phyloP scores from a whole-genome alignment of 176 grass and related monocot species.

The Aegilops longissima region DNA sequence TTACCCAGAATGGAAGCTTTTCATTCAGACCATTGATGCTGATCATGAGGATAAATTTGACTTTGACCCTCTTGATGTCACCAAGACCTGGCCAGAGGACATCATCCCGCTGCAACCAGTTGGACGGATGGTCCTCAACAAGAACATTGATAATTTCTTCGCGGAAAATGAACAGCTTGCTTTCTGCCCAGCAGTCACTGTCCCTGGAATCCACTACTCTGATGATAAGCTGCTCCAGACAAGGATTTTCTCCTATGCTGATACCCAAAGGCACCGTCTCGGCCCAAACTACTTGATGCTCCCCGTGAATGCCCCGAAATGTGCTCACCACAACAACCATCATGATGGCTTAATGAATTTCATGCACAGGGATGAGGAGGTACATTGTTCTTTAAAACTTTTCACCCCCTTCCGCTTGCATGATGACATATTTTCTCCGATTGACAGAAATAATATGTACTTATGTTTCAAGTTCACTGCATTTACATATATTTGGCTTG shows the following conservation, averaged over 20 bases:
- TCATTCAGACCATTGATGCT: constrained; percentile 69
- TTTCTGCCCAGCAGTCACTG: constrained; percentile 84
- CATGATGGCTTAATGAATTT: constrained; percentile 89
- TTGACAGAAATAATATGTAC: neutral
- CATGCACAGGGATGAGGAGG: constrained; percentile 96
- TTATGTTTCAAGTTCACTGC: neutral
- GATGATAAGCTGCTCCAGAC: constrained; percentile 94
- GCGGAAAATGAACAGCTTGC: constrained; percentile 81
- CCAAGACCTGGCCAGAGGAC: constrained; percentile 87
- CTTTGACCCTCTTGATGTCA: constrained; percentile 86
- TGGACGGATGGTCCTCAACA: constrained; percentile 88
- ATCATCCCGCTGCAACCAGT: constrained; percentile 79
- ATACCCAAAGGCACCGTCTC: constrained; percentile 88
- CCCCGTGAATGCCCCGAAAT: constrained; percentile 83
- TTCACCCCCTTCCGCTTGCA: neutral
- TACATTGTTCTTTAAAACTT: neutral
- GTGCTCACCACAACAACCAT: constrained; percentile 86
- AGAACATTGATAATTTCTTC: constrained; percentile 89
- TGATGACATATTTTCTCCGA: constrained; percentile 3
- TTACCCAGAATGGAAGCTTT: constrained; percentile 85
- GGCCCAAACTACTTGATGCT: constrained; percentile 91
- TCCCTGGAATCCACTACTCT: constrained; percentile 88
- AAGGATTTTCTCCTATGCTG: constrained; percentile 82
- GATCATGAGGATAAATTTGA: constrained; percentile 78
- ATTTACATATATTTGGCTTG: constrained; percentile 16